phyloP scores from a whole-genome alignment of 1,284 basidiomycete genomes.

The Paramarasmius palmivorus region DNA sequence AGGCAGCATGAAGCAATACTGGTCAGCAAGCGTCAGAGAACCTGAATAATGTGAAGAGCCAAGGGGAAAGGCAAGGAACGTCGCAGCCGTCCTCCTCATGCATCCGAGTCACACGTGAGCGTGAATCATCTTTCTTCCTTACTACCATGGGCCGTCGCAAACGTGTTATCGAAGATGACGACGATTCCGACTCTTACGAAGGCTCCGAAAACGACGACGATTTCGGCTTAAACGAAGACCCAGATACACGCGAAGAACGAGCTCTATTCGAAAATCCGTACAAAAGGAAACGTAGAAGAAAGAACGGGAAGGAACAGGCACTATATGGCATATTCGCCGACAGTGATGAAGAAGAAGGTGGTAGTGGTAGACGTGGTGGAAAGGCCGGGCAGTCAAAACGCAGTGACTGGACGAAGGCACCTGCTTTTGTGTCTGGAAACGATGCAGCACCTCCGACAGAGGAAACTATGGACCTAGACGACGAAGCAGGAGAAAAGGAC shows the following conservation, averaged over 20 bases:
- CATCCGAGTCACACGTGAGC: too few relatives aligned
- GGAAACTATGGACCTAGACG: conserved; percentile 32
- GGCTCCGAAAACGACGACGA: conserved; percentile 54
- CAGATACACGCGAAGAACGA: conserved; percentile 75
- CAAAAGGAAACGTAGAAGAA: conserved; percentile 63
- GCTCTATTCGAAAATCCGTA: conserved; percentile 82
- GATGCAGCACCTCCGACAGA: conserved; percentile 49
- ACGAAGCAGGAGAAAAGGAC: conserved; percentile 32
- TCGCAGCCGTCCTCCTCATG: too few relatives aligned
- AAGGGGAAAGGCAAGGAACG: too few relatives aligned
- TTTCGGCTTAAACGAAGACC: conserved; percentile 57
- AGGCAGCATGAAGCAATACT: too few relatives aligned
- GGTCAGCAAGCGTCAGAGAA: too few relatives aligned
- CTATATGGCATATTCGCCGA: conserved; percentile 85
- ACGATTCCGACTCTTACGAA: conserved; percentile 64
- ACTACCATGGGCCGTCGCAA: conserved; percentile 79
- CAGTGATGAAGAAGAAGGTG: conserved; percentile 62
- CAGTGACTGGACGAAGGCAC: conserved; percentile 76
- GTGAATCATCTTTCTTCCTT: not conserved
- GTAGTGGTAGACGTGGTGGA: conserved; percentile 27
- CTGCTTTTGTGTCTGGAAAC: conserved; percentile 69
- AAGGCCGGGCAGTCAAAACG: conserved; percentile 31
- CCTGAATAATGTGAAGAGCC: too few relatives aligned
- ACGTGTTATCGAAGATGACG: conserved; percentile 75
- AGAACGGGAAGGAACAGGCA: conserved; percentile 72